Evolutionary conservation across 768 basidiomycete genomes (phyloP).

Genomic region (Daedalea quercina): DNA sequence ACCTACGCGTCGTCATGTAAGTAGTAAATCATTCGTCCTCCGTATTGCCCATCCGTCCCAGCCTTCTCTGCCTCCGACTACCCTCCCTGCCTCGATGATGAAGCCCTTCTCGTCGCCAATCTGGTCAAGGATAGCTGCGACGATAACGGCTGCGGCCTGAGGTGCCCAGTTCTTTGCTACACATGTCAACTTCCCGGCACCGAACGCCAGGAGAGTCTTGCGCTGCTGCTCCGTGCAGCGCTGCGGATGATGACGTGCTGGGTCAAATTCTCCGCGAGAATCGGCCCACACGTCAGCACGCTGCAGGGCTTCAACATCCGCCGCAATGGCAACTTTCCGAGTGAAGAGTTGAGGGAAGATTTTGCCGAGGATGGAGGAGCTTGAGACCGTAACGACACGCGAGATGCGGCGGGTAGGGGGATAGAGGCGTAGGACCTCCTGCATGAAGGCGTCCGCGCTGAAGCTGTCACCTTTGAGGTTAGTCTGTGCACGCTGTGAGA

Average conservation of each 20-base stretch:
- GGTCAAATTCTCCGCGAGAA: constrained; percentile 34
- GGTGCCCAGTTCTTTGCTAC: constrained; percentile 45
- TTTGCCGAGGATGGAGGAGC: not conserved
- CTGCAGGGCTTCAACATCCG: constrained; percentile 16
- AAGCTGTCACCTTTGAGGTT: not conserved
- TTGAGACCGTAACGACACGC: constrained; percentile 15
- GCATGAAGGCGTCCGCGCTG: constrained; percentile 32
- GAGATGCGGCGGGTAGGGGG: constrained; percentile 45
- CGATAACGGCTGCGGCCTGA: constrained; percentile 42
- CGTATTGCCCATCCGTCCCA: constrained; percentile 38
- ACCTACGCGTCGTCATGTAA: too few relatives aligned
- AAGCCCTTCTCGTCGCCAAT: constrained; percentile 23
- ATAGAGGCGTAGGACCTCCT: constrained; percentile 41
- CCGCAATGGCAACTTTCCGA: constrained; percentile 13
- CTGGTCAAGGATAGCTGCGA: constrained; percentile 32
- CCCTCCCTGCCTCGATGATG: constrained; percentile 21
- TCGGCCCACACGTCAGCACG: constrained; percentile 32
- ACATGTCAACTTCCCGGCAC: constrained; percentile 40
- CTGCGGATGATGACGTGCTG: constrained; percentile 31
- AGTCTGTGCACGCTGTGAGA: too few relatives aligned
- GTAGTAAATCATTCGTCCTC: not conserved
- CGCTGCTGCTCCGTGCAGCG: constrained; percentile 13
- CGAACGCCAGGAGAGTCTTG: constrained; percentile 37
- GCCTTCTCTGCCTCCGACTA: constrained; percentile 32
- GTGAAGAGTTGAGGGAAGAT: constrained; percentile 3